These are phyloP conservation scores for Talaromyces nanjingensis DNA, from an alignment of 495 filamentous ascomycete genomes.

Conservation along the genomic window DNA sequence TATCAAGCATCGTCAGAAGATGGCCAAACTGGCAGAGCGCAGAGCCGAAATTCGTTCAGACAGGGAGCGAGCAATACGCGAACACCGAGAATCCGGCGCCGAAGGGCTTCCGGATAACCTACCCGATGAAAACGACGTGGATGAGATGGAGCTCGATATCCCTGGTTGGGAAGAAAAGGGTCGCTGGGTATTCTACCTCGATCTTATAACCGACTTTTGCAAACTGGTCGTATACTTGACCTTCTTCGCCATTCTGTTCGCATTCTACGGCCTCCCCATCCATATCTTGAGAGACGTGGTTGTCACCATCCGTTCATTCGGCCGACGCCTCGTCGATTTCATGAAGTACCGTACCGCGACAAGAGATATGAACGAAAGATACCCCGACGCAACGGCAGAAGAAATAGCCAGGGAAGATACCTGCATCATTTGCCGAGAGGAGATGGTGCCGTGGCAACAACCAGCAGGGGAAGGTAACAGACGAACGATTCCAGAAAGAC, in stretches of 20 bases:
- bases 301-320: constrained; percentile 85
- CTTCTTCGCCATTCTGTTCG: constrained; percentile 89
- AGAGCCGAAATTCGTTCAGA: constrained; percentile 59
- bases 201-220: constrained; percentile 81
- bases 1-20: constrained; percentile 64
- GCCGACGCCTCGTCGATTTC: constrained; percentile 79
- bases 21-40: constrained; percentile 55
- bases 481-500: constrained; percentile 60
- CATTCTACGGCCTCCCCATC: constrained; percentile 90
- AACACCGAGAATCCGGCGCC: constrained; percentile 29
- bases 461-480: constrained; percentile 26
- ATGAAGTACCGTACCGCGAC: constrained; percentile 83
- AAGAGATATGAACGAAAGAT: constrained; percentile 82
- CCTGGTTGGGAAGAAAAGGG: constrained; percentile 97
- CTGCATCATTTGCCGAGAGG: constrained; percentile 96
- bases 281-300: constrained; percentile 95
- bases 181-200: constrained; percentile 84
- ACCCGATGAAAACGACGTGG: constrained; percentile 69
- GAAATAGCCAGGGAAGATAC: constrained; percentile 82
- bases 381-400: constrained; percentile 84
- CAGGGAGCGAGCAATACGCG: constrained; percentile 45
- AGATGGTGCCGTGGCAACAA: constrained; percentile 71
- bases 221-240: constrained; percentile 82
- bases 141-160: constrained; percentile 87
- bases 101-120: constrained; percentile 27